phyloP scores from a whole-genome alignment of 805 yeast genomes.

The Starmera dryadoides region DNA sequence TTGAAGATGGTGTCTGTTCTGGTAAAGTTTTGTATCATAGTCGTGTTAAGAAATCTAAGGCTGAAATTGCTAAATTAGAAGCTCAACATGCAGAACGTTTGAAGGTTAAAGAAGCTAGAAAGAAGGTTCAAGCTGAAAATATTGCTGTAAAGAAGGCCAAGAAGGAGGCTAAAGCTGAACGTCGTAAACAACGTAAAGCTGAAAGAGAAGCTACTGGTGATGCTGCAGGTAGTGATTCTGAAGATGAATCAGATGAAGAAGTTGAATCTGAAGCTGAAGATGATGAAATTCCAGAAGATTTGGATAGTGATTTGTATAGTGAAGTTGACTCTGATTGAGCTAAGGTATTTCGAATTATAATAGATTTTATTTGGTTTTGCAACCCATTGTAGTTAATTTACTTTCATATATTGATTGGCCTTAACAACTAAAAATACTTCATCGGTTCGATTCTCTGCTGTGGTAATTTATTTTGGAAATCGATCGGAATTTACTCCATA shows the following conservation, averaged over 20 bases:
- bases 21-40: slow-evolving; percentile 88
- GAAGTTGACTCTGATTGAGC: slow-evolving; percentile 26
- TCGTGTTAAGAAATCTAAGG: slow-evolving; percentile 51
- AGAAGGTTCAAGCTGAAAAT: slow-evolving; percentile 72
- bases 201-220: slow-evolving; percentile 21
- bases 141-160: slow-evolving; percentile 68
- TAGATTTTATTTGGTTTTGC: too few relatives aligned
- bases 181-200: slow-evolving; percentile 50
- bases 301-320: slow-evolving; percentile 40
- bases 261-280: slow-evolving; percentile 8
- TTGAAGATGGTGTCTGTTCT: slow-evolving; percentile 86
- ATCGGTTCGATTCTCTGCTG: background rate
- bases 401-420: too few relatives aligned
- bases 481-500: background rate
- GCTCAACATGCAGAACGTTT: slow-evolving; percentile 55
- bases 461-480: background rate
- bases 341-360: background rate
- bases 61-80: slow-evolving; percentile 57
- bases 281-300: slow-evolving; percentile 34
- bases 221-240: slow-evolving; percentile 18
- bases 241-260: slow-evolving; percentile 25
- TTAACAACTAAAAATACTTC: too few relatives aligned
- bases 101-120: slow-evolving; percentile 61
- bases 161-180: slow-evolving; percentile 65
- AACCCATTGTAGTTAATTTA: too few relatives aligned